Evolutionary conservation across 2,329 filamentous ascomycete species (phyloP), one percentile per base, ranked within the genome.

Genomic region (Eurotiales sp.): DNA sequence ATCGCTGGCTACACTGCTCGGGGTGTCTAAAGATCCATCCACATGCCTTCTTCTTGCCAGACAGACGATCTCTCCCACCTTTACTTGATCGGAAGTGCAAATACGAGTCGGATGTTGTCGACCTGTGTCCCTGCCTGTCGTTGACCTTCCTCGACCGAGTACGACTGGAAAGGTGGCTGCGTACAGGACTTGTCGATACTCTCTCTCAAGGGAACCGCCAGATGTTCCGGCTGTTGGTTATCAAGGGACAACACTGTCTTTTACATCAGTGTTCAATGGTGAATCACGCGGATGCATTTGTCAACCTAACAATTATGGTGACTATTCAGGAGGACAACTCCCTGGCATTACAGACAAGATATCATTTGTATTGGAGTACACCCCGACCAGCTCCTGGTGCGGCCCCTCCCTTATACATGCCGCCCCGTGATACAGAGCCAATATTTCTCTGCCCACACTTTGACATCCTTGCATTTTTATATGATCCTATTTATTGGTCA

Each of bases 81-180:
- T 15, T 29, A 17, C 12, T 53, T n/a, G 6, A 44, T 40, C 54
- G 52, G 30, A 30, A 23, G 14, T 57, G 56, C 22, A 27, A 32
- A 46, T 15, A 23, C 15, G 42, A 50, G 21, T 46, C 50, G 15
- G 53, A 54, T 25, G 52, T 56, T 30, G 40, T 39, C 34, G 49
- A 53, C 46, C 19, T 56, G 11, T 55, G 51, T 25, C 54, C 50
- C 11, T 57, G 56, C 42, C 36, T 49, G 46, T 46, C 49, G 12
- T 21, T 50, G 23, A 57, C 56, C 8, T 32, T 50, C 50, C 51
- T 48, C 44, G 49, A 36, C 22, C 46, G 54, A 45, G 37, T 46
- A 8, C 19, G 45, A 43, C 32, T 55, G 34, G 25, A 42, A 14
- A 30, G 50, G 34, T 40, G 36, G 19, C 36, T 40, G 19, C 36